A percentile compares a stretch with the other conserved stretches of the same genome.
Conservation (phyloP, 2,329 filamentous ascomycete species). For the Colletotrichum destructivum region DNA sequence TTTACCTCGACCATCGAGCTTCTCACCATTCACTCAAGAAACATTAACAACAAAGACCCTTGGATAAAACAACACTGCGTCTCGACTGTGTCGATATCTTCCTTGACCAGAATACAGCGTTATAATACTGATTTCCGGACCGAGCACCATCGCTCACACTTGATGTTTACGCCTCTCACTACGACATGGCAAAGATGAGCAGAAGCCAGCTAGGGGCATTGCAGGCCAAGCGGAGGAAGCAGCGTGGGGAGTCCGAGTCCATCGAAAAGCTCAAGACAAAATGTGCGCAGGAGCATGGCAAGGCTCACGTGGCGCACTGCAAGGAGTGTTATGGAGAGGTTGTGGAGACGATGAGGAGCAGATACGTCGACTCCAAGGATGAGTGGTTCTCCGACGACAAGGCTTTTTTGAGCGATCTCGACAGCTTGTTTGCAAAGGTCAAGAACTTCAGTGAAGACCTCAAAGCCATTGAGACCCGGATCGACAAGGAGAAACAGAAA, state of each 20-base stretch:
- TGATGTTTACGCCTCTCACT: neutral
- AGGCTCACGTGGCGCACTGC: conserved; percentile 62
- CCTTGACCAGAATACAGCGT: neutral
- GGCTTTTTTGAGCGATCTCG: conserved; percentile 65
- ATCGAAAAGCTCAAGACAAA: conserved; percentile 58
- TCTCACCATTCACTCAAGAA: conserved; percentile 3
- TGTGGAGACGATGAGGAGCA: conserved; percentile 61
- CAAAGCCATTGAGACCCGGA: conserved; percentile 63
- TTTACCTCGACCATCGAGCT: conserved; percentile 25
- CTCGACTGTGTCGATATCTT: too few species aligned
- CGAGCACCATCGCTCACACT: neutral
- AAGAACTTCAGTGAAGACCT: conserved; percentile 60
- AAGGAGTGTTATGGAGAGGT: conserved; percentile 63
- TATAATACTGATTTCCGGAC: neutral
- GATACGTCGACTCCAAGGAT: conserved; percentile 53
- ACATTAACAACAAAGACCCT: neutral
- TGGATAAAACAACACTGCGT: too few species aligned
- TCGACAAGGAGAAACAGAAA: conserved; percentile 66
- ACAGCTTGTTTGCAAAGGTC: conserved; percentile 64
- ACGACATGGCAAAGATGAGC: neutral
- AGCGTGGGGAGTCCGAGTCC: conserved; percentile 50
- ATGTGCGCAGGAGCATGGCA: conserved; percentile 61
- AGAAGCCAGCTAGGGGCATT: conserved; percentile 22
- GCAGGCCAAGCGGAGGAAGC: conserved; percentile 26
- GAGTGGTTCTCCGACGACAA: conserved; percentile 69